phyloP scores from a whole-genome alignment of 2,329 filamentous ascomycete genomes.

The Monosporascus sp. region DNA sequence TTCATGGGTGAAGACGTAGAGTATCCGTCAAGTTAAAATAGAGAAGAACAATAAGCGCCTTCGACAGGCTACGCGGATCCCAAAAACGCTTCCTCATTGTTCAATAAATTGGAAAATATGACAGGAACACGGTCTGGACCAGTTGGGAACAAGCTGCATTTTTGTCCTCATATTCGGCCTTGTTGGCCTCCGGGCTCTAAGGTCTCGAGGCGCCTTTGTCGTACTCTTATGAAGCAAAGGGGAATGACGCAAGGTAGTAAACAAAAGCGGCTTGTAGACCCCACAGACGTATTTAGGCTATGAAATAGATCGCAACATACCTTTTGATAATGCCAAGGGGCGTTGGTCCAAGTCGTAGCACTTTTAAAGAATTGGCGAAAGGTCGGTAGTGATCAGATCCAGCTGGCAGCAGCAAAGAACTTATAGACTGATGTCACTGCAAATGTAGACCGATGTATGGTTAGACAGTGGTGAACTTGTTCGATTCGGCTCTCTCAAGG shows the following conservation, averaged over 20 bases:
- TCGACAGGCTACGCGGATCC: neutral
- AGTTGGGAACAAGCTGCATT: neutral
- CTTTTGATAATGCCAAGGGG: neutral
- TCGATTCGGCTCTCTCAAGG: slow-evolving; percentile 12
- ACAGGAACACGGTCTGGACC: neutral
- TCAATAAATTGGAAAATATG: neutral
- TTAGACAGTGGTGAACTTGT: slow-evolving; percentile 16
- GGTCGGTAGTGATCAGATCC: slow-evolving; percentile 6
- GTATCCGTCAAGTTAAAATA: neutral
- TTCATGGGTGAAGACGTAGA: slow-evolving; percentile 2
- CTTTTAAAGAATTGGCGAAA: neutral
- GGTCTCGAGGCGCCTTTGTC: neutral
- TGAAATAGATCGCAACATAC: neutral
- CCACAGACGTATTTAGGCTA: too few relatives aligned
- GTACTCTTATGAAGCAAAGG: neutral
- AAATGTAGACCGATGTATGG: slow-evolving; percentile 12
- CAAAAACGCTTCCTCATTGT: slow-evolving; percentile 3
- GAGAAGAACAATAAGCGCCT: neutral
- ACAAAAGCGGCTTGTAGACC: neutral
- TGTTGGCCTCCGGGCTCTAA: slow-evolving; percentile 2
- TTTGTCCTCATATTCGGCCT: slow-evolving; percentile 7
- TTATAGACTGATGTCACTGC: slow-evolving; percentile 12
- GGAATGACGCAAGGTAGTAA: neutral
- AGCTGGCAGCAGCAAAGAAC: slow-evolving; percentile 7
- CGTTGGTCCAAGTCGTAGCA: neutral